A percentile compares a stretch with the other conserved stretches of the same genome.
Conservation (phyloP, 345 rosid genomes). For the Heritiera littoralis region DNA sequence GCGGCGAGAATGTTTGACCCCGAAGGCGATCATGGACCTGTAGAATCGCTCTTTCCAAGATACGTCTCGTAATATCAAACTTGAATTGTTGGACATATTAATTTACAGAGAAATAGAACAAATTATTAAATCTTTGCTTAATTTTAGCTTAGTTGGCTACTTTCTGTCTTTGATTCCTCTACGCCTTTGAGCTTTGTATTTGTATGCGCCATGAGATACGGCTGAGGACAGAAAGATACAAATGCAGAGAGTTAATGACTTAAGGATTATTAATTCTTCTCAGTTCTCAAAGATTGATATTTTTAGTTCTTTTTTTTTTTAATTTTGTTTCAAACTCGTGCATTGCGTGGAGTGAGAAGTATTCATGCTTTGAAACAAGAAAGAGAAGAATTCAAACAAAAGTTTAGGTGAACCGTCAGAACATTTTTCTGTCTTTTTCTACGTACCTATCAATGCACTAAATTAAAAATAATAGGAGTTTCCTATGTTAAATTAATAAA, state of each 20-base stretch:
- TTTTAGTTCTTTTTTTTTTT: no score
- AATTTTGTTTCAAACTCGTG: neutral
- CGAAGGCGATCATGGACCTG: neutral
- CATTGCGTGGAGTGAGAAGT: neutral
- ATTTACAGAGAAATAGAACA: neutral
- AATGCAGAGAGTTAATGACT: neutral
- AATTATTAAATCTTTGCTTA: neutral
- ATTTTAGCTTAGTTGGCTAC: neutral
- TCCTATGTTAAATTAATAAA: no score
- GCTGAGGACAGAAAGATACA: neutral
- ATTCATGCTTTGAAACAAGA: no score
- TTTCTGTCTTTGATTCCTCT: neutral
- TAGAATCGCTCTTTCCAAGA: slow-evolving; percentile 7
- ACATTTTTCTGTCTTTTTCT: no score
- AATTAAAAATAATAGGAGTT: no score
- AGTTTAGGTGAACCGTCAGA: no score
- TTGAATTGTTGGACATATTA: neutral
- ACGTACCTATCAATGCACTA: no score
- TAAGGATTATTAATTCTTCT: neutral
- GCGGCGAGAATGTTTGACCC: neutral
- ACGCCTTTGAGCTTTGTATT: neutral
- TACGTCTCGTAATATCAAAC: neutral
- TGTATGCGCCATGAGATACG: neutral
- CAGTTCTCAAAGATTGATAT: no score
- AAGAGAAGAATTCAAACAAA: no score